These are phyloP conservation scores for Canavalia ensiformis DNA, from an alignment of 306 rosid species.

Conservation along the genomic window DNA sequence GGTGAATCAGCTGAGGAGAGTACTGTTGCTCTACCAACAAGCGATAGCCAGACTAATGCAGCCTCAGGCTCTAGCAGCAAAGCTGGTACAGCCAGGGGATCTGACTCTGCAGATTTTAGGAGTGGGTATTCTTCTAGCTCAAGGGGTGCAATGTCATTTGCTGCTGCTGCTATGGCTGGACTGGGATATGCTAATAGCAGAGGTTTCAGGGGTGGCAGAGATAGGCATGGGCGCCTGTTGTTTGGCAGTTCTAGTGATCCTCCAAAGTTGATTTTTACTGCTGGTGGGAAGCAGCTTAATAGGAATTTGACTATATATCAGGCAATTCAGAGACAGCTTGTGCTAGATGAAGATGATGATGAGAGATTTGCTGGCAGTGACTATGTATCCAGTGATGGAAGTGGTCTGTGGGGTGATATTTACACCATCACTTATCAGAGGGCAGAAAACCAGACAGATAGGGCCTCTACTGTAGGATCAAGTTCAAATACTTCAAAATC, in stretches of 20 bases:
- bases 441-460: slow-evolving; percentile 74
- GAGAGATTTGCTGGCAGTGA: slow-evolving; percentile 87
- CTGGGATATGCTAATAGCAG: slow-evolving; percentile 81
- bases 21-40: slow-evolving; percentile 64
- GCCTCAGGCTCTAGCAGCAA: slow-evolving; percentile 88
- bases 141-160: slow-evolving; percentile 90
- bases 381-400: slow-evolving; percentile 77
- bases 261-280: slow-evolving; percentile 74
- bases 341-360: slow-evolving; percentile 88
- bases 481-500: slow-evolving; percentile 65
- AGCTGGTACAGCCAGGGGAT: slow-evolving; percentile 70
- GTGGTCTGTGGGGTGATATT: slow-evolving; percentile 90
- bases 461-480: slow-evolving; percentile 67
- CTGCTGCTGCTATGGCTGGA: slow-evolving; percentile 99
- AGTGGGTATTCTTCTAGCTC: slow-evolving; percentile 72
- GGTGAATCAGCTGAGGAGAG: slow-evolving; percentile 82
- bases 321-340: slow-evolving; percentile 90
- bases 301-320: slow-evolving; percentile 89
- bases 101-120: slow-evolving; percentile 76
- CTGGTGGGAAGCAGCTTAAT: slow-evolving; percentile 88
- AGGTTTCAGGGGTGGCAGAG: slow-evolving; percentile 83
- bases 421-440: slow-evolving; percentile 88
- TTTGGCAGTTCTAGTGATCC: slow-evolving; percentile 73
- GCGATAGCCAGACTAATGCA: slow-evolving; percentile 73
- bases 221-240: slow-evolving; percentile 76